Base-by-base conservation (phyloP, 1,139 yeast genomes). In the Geotrichum citri-aurantii region DNA sequence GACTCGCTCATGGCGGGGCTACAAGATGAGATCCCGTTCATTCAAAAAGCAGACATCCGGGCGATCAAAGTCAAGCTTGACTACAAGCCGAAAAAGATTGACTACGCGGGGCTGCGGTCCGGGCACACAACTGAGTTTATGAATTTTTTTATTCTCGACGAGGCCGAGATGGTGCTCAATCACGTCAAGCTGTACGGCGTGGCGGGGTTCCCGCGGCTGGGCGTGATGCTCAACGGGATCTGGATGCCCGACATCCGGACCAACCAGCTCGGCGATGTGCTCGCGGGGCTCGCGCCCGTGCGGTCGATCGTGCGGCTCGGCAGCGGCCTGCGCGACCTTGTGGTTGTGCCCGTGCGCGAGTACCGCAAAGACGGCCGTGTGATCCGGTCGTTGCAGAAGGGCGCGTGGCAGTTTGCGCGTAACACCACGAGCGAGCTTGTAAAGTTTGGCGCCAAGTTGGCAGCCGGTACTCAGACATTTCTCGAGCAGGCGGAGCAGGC, bases 201-300 rank as follows among this genome's bases (percentile, higher is more conserved):
- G 0, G 77, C 83, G 37, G 98, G 98, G 0, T 81, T 86, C 62
- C 80, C 85, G 0, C 79, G 81, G 33, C 70, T 93, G 19, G 81
- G 83, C 2, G 68, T 70, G 14, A 72, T 79, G 29, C 76, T 95
- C 50, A 84, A 84, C 59, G 81, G 80, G 17, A 77, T 82, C 4
- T 93, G 98, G 97, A 81, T 86, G 68, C 97, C 97, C 0, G 93
- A 90, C 68, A 88, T 95, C 60, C 84, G 84, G 57, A 78, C 82
- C 37, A 85, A 86, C 27, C 98, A 93, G 71, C 73, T 93, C 14
- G 81, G 84, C 14, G 92, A 91, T 11, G 85, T 95, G 5, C 71
- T 92, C 31, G 83, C 92, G 0, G 99, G 99, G 0, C 75, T 93
- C 31, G 85, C 95, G 0, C 92, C 97, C 0, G 81, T 93, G 4